Percentiles rank a stretch among this genome's conserved stretches.
Conservation (phyloP, 2,329 filamentous ascomycete genomes). For the Exophiala sp. region DNA sequence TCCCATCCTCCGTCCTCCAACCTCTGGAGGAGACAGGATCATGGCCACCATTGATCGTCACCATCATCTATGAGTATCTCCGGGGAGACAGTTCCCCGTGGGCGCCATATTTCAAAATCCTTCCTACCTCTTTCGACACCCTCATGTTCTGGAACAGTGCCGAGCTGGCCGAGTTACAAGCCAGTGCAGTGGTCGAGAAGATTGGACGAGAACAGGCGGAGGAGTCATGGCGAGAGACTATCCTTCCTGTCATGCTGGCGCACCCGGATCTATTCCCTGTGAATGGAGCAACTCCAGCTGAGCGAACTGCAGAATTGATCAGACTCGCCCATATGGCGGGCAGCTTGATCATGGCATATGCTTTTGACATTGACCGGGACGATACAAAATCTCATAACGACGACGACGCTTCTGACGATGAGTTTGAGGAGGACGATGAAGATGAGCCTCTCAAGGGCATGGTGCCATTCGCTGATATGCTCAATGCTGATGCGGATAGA, state of each 20-base stretch:
- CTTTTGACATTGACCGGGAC: constrained; percentile 63
- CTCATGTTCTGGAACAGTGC: constrained; percentile 79
- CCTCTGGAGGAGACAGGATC: constrained; percentile 47
- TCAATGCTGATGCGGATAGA: constrained; percentile 76
- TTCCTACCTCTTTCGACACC: constrained; percentile 69
- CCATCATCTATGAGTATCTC: constrained; percentile 71
- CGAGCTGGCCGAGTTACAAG: constrained; percentile 68
- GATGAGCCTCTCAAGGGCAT: constrained; percentile 56
- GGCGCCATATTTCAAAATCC: constrained; percentile 70
- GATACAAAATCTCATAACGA: constrained; percentile 5
- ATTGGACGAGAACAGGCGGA: constrained; percentile 70
- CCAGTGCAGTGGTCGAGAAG: constrained; percentile 67
- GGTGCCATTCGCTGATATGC: constrained; percentile 79
- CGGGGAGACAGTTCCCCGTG: constrained; percentile 58
- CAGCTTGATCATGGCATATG: constrained; percentile 86
- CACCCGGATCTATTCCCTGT: constrained; percentile 41
- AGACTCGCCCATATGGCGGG: constrained; percentile 70
- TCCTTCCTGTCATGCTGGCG: constrained; percentile 48
- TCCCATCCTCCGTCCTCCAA: constrained; percentile 53
- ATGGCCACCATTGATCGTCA: constrained; percentile 62
- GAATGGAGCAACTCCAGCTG: constrained; percentile 29
- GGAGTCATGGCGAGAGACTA: constrained; percentile 55
- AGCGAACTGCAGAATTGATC: constrained; percentile 40
- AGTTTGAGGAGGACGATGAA: constrained; percentile 31
- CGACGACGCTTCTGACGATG: constrained; percentile 10